phyloP scores from a whole-genome alignment of 768 basidiomycete species.

The Amanita subjunquillea region DNA sequence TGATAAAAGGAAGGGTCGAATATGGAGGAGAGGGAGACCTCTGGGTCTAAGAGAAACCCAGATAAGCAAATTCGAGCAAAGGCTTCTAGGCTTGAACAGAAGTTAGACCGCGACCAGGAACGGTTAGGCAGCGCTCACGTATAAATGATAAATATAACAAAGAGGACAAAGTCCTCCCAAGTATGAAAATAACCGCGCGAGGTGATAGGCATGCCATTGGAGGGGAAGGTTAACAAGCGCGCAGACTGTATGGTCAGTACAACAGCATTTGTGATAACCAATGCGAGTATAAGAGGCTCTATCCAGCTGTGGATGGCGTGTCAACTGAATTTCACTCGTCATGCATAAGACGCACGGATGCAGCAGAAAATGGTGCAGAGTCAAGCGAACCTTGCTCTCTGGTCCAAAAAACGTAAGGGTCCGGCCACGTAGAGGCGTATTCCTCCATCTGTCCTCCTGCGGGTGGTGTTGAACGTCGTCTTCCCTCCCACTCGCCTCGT shows the following conservation, averaged over 20 bases:
- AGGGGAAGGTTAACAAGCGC: conserved; percentile 43
- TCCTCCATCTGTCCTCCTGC: conserved; percentile 29
- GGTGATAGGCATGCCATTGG: conserved; percentile 28
- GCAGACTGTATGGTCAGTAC: conserved; percentile 77
- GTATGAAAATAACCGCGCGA: conserved; percentile 68
- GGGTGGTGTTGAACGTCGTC: conserved; percentile 26
- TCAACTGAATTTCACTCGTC: too few species aligned
- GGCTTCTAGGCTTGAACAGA: conserved; percentile 58
- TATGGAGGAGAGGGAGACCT: conserved; percentile 42
- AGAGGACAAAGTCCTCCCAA: conserved; percentile 89
- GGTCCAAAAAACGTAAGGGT: conserved; percentile 74
- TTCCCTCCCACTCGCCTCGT: conserved; percentile 15
- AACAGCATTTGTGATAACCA: conserved; percentile 79
- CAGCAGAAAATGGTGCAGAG: conserved; percentile 59
- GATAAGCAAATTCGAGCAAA: conserved; percentile 84
- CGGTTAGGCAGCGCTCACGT: conserved; percentile 42
- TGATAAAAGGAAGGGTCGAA: conserved; percentile 24
- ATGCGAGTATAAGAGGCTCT: conserved; percentile 72
- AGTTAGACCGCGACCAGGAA: background rate
- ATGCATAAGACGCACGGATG: conserved; percentile 45
- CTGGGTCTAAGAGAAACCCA: conserved; percentile 82
- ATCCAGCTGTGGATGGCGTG: conserved; percentile 48
- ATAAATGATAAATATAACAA: conserved; percentile 75
- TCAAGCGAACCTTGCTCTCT: conserved; percentile 48
- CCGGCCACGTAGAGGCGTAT: conserved; percentile 56